Evolutionary conservation across 345 rosid genomes (phyloP).

Genomic region (Microthlaspi erraticum): DNA sequence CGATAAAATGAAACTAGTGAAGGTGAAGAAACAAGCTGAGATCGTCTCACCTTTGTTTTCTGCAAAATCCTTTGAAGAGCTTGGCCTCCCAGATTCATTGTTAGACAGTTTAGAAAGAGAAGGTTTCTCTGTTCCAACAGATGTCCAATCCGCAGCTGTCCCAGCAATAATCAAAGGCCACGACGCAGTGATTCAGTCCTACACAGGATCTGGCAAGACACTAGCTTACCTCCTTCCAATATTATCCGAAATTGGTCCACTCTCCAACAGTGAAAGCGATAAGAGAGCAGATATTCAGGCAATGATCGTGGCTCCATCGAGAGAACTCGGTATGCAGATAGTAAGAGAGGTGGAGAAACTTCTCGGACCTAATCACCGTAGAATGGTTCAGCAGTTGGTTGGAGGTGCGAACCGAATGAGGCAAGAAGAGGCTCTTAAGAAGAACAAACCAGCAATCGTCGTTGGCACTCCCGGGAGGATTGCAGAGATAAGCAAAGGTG

Average conservation of each 20-base stretch:
- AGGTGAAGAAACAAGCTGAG: conserved; percentile 52
- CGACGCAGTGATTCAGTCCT: conserved; percentile 89
- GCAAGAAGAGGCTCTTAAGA: conserved; percentile 97
- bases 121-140: conserved; percentile 80
- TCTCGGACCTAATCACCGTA: conserved; percentile 78
- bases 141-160: conserved; percentile 83
- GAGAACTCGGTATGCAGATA: conserved; percentile 96
- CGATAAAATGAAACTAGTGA: conserved; percentile 44
- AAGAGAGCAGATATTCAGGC: conserved; percentile 76
- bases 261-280: conserved; percentile 47
- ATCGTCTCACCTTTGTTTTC: conserved; percentile 65
- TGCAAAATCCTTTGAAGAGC: conserved; percentile 83
- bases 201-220: conserved; percentile 95
- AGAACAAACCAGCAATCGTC: conserved; percentile 86
- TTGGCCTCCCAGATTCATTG: conserved; percentile 73
- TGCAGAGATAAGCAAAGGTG: conserved; percentile 93
- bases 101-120: conserved; percentile 68
- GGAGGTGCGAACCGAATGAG: conserved; percentile 95
- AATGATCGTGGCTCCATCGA: conserved; percentile 91
- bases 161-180: conserved; percentile 75
- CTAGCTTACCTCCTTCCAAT: conserved; percentile 88
- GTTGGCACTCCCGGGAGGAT: conserved; percentile 96
- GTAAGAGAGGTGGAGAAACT: conserved; percentile 89
- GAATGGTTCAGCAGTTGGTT: conserved; percentile 88
- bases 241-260: conserved; percentile 78